Evolutionary conservation across 2,329 filamentous ascomycete genomes (phyloP).

Genomic region (Cercospora sesami): DNA sequence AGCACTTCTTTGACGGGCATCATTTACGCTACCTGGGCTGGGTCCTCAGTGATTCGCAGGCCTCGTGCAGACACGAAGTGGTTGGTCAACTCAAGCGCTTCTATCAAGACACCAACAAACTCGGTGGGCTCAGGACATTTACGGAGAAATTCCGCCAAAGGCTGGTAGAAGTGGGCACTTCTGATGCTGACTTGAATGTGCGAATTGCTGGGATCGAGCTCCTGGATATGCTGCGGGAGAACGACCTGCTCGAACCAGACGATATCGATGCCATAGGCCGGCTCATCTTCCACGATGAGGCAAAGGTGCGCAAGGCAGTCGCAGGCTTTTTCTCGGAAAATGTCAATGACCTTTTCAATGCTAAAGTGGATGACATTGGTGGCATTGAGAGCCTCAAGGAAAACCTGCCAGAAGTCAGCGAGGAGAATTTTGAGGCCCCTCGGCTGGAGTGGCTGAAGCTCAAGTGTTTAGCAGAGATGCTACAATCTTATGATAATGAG

Average conservation of each 20-base stretch:
- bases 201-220: constrained; percentile 78
- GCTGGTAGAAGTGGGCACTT: constrained; percentile 87
- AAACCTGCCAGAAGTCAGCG: constrained; percentile 70
- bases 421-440: constrained; percentile 60
- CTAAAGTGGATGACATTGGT: constrained; percentile 78
- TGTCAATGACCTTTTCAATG: constrained; percentile 76
- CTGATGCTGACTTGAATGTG: constrained; percentile 78
- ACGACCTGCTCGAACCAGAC: constrained; percentile 82
- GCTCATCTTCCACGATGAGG: constrained; percentile 84
- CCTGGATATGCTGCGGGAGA: constrained; percentile 77
- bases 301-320: constrained; percentile 81
- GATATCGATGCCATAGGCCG: constrained; percentile 87
- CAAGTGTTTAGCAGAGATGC: constrained; percentile 82
- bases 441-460: constrained; percentile 84
- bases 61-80: constrained; percentile 77
- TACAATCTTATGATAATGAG: constrained; percentile 74
- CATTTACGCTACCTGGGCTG: constrained; percentile 94
- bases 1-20: constrained; percentile 83
- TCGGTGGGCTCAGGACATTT: constrained; percentile 77
- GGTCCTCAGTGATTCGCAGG: constrained; percentile 81
- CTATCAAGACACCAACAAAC: constrained; percentile 76
- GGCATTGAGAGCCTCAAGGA: constrained; percentile 77
- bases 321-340: constrained; percentile 88
- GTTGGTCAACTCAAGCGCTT: constrained; percentile 78
- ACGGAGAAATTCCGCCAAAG: constrained; percentile 87